Base-by-base conservation (phyloP, 306 rosid genomes). In the Rosa rugosa region DNA sequence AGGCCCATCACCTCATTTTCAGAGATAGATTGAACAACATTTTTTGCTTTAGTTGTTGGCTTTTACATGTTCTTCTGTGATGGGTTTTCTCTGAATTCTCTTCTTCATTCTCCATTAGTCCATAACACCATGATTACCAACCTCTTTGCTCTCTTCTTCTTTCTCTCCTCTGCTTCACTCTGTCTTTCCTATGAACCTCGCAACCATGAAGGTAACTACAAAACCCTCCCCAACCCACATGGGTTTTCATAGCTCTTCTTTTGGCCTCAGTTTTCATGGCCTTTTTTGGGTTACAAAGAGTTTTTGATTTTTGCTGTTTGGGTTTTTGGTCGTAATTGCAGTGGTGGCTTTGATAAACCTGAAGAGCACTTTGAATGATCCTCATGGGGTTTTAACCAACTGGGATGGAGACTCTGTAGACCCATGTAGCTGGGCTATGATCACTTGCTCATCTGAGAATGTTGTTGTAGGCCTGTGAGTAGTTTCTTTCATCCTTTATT, bases 341-440 rank as follows among this genome's bases (percentile, higher is more conserved):
- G 99, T 95, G 75, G 92, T 82, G 69, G 98, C 98, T 71, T 79
- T 95, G 90, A 90, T 95, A 73, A 77, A 50, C 71, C 68, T 95
- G n/a, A 92, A 78, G 59, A 47, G 4, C 5, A 67, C 75, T 54
- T 84, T 95, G 64, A 74, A 80, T 77, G 99, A 95, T 80, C 99
- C 98, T 0, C 97, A 92, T 80, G 91, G 89, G 23, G 96, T 88
- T 7, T 76, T 95, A 63, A 87, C 69, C 84, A 90, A 91, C 86
- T 95, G 99, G 99, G 99, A 95, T 60, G 94, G 81, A 72, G 88
- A 81, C 87, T 95, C 99, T 2, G 99, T 95, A 5, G 99, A 95
- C 84, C 97, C 99, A 72, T 95, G 99, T 79, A 95, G 97, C 67
- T 92, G 98, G 98, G 82, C 96, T 63, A 92, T 95, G 98, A 91